Conservation (phyloP, 257 asterid genomes). For the Parsonsia alboflavescens region DNA sequence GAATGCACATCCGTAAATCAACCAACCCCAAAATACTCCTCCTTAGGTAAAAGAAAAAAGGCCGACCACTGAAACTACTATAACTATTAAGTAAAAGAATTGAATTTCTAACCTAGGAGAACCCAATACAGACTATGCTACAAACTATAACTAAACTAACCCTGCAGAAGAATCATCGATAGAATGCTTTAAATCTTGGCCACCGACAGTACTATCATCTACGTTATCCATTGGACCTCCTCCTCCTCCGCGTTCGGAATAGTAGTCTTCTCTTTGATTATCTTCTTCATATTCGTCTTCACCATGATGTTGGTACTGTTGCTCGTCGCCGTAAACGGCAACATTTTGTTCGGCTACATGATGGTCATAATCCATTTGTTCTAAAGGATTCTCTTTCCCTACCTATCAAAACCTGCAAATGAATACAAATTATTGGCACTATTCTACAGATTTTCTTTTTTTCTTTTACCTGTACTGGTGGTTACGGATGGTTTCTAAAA, state of each 20-base stretch:
- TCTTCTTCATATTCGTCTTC: constrained; percentile 51
- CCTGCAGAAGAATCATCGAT: constrained; percentile 85
- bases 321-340: constrained; percentile 60
- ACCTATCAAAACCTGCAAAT: constrained; percentile 62
- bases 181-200: constrained; percentile 56
- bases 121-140: constrained; percentile 22
- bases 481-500: constrained; percentile 8
- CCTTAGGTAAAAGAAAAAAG: constrained; percentile 20
- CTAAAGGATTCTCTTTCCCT: constrained; percentile 40
- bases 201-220: constrained; percentile 78
- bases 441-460: constrained; percentile 19
- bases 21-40: constrained; percentile 26
- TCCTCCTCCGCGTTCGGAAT: constrained; percentile 31
- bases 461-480: constrained; percentile 25
- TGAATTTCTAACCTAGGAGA: constrained; percentile 13
- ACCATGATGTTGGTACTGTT: constrained; percentile 35
- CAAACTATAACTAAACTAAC: constrained; percentile 75
- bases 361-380: constrained; percentile 74
- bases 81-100: constrained; percentile 9
- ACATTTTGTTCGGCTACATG: constrained; percentile 66
- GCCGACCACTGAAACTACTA: constrained; percentile 3
- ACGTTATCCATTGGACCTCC: constrained; percentile 47
- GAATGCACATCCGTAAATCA: constrained; percentile 30
- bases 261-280: constrained; percentile 56
- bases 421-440: constrained; percentile 40